Percentiles rank a stretch among this genome's conserved stretches.
Evolutionary conservation across 441 rosid genomes (phyloP).

Genomic region (Adansonia grandidieri): DNA sequence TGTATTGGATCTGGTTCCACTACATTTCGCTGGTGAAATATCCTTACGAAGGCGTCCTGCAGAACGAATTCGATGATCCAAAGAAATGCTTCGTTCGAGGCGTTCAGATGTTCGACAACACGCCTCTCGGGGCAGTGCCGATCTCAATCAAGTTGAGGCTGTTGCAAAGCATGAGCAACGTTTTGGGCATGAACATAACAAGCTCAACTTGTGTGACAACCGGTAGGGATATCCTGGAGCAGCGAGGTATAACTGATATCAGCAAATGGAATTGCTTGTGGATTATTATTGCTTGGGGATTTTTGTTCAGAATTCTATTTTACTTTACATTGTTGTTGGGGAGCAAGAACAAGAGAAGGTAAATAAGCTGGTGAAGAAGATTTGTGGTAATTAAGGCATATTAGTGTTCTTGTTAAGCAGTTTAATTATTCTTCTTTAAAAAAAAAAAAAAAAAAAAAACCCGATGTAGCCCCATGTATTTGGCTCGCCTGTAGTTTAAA

Average conservation of each 20-base stretch:
- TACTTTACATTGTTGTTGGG: constrained; percentile 62
- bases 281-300: constrained; percentile 83
- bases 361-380: constrained; percentile 4
- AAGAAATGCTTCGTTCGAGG: constrained; percentile 69
- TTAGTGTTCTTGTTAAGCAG: neutral
- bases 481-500: neutral
- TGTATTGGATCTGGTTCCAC: constrained; percentile 90
- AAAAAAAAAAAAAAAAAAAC: neutral
- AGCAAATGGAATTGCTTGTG: constrained; percentile 81
- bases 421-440: neutral
- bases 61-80: constrained; percentile 68
- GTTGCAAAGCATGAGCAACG: constrained; percentile 55
- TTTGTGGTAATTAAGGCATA: neutral
- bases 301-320: constrained; percentile 74
- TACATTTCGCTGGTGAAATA: constrained; percentile 79
- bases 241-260: constrained; percentile 70
- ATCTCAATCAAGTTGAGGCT: constrained; percentile 48
- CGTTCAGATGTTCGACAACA: constrained; percentile 64
- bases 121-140: constrained; percentile 59
- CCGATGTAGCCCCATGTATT: neutral
- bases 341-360: constrained; percentile 66
- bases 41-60: constrained; percentile 75
- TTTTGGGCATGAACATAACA: constrained; percentile 58
- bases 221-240: constrained; percentile 55
- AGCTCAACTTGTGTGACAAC: constrained; percentile 69